Percentiles rank a stretch among this genome's conserved stretches.
These are phyloP conservation scores for Forsythia viridissima DNA, from an alignment of 257 asterid genomes.

Conservation along the genomic window DNA sequence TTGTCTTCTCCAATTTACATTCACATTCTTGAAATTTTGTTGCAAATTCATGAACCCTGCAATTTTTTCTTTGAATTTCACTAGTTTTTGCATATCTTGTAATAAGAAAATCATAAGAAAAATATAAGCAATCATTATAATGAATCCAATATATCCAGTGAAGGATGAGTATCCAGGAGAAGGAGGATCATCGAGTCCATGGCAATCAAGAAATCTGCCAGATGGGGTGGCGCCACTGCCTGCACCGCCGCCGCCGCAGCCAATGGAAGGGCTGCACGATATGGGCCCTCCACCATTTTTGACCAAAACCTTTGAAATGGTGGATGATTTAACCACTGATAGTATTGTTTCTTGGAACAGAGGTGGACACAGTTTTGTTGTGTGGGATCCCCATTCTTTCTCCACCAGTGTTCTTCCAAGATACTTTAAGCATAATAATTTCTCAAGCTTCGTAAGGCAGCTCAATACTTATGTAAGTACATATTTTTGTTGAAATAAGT, in stretches of 20 bases:
- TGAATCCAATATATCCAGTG: slow-evolving; percentile 36
- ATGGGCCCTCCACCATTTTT: slow-evolving; percentile 86
- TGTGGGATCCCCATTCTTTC: slow-evolving; percentile 82
- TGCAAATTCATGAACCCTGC: slow-evolving; percentile 1
- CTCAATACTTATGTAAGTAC: slow-evolving; percentile 85
- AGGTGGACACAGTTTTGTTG: slow-evolving; percentile 73
- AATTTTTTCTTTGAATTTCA: not conserved
- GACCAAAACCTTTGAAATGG: slow-evolving; percentile 85
- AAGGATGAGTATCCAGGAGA: slow-evolving; percentile 54
- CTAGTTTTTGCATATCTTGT: not conserved
- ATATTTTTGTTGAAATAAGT: not conserved
- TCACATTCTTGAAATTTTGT: not conserved
- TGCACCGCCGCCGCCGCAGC: slow-evolving; percentile 45
- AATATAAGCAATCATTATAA: slow-evolving; percentile 1
- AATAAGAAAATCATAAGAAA: not conserved
- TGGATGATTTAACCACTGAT: slow-evolving; percentile 57
- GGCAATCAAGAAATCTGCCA: slow-evolving; percentile 9
- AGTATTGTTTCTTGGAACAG: slow-evolving; percentile 75
- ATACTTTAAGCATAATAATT: slow-evolving; percentile 75
- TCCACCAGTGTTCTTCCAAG: slow-evolving; percentile 55
- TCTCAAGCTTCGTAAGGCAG: slow-evolving; percentile 90
- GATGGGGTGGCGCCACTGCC: not conserved
- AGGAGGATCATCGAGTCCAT: slow-evolving; percentile 16
- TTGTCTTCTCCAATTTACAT: not conserved
- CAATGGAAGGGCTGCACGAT: slow-evolving; percentile 81